phyloP scores from a whole-genome alignment of 148 eudicot genomes.

The Pouteria glomerata region DNA sequence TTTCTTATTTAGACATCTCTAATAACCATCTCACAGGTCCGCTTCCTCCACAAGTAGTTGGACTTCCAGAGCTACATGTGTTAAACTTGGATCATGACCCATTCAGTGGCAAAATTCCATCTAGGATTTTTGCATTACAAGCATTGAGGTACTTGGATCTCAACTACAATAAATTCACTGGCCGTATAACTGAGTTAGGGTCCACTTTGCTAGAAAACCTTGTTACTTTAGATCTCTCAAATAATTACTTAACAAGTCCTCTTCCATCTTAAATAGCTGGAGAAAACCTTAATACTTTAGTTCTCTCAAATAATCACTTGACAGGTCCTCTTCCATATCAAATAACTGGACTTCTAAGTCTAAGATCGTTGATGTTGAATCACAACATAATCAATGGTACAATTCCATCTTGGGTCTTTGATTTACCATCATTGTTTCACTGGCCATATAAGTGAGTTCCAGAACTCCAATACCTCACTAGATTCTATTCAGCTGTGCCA shows the following conservation, averaged over 20 bases:
- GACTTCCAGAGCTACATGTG: neutral
- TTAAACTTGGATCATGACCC: neutral
- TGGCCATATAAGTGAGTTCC: slow-evolving; percentile 22
- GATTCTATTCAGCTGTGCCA: slow-evolving; percentile 20
- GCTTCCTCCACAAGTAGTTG: neutral
- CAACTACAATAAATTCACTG: slow-evolving; percentile 23
- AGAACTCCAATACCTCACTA: neutral
- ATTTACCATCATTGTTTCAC: slow-evolving; percentile 20
- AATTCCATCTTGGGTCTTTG: slow-evolving; percentile 18
- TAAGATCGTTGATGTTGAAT: slow-evolving; percentile 22
- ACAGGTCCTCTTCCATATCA: neutral
- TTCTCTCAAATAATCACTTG: neutral
- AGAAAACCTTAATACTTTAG: too few relatives aligned
- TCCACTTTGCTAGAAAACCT: neutral
- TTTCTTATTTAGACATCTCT: too few relatives aligned
- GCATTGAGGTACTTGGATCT: slow-evolving; percentile 15
- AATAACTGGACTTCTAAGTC: neutral
- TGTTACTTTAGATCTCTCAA: too few relatives aligned
- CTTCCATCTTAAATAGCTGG: too few relatives aligned
- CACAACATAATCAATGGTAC: slow-evolving; percentile 24
- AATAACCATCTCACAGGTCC: neutral
- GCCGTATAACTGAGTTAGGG: slow-evolving; percentile 11
- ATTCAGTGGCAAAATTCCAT: neutral
- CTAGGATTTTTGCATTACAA: neutral
- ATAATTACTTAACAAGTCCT: too few relatives aligned